Percentiles rank a stretch among this genome's conserved stretches.
These are phyloP conservation scores for Neoboletus magnificus DNA, from an alignment of 768 basidiomycete genomes.

Conservation along the genomic window DNA sequence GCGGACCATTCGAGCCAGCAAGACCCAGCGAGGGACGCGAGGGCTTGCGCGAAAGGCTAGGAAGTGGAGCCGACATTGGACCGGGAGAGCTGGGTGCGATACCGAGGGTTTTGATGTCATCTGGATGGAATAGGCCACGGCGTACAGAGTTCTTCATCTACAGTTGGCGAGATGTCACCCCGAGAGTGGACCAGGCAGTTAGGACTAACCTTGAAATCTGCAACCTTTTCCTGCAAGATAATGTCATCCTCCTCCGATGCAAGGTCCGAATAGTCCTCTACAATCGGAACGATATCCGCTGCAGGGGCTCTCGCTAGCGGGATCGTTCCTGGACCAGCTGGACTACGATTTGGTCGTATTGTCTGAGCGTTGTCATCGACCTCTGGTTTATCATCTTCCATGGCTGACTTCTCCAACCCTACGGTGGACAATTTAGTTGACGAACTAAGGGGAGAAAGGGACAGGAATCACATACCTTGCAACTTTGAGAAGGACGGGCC, in stretches of 20 bases:
- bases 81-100: slow-evolving; percentile 47
- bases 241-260: slow-evolving; percentile 74
- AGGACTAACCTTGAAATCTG: slow-evolving; percentile 69
- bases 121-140: slow-evolving; percentile 83
- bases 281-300: slow-evolving; percentile 59
- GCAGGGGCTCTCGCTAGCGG: slow-evolving; percentile 62
- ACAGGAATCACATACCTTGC: slow-evolving; percentile 41
- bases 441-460: background rate
- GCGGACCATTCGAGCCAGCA: slow-evolving; percentile 27
- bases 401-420: slow-evolving; percentile 62
- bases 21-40: slow-evolving; percentile 55
- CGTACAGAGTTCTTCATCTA: slow-evolving; percentile 69
- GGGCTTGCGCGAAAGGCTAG: slow-evolving; percentile 47
- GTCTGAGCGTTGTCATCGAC: slow-evolving; percentile 78
- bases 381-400: slow-evolving; percentile 53
- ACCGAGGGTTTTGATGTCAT: slow-evolving; percentile 82
- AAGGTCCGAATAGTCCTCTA: slow-evolving; percentile 92
- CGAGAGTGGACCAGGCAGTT: background rate
- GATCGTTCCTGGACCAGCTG: slow-evolving; percentile 47
- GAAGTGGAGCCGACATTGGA: slow-evolving; percentile 67
- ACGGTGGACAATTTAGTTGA: background rate
- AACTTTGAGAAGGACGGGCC: slow-evolving; percentile 86
- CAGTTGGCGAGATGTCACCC: background rate
- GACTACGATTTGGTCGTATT: slow-evolving; percentile 73
- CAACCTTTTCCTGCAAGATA: slow-evolving; percentile 71